Conservation (phyloP, 805 yeast species). For the Saccharomycopsis sp. region DNA sequence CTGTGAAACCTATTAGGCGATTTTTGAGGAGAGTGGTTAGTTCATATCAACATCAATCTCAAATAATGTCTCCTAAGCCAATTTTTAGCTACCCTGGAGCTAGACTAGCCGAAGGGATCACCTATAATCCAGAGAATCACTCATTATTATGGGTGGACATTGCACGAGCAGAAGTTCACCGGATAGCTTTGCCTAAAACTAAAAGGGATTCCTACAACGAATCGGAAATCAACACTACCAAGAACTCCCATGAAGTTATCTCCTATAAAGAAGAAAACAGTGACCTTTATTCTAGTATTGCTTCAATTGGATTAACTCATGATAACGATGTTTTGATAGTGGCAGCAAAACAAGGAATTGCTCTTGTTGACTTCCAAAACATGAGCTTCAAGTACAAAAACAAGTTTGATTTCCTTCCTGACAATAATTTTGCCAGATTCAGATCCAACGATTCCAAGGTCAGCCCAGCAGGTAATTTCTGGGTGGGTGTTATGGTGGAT, state of each 20-base stretch:
- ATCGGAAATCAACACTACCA: constrained; percentile 16
- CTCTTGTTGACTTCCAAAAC: constrained; percentile 40
- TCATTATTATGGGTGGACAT: constrained; percentile 45
- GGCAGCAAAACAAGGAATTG: constrained; percentile 64
- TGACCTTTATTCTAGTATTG: constrained; percentile 32
- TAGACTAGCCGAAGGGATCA: constrained; percentile 47
- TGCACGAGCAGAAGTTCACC: constrained; percentile 34
- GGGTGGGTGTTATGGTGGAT: constrained; percentile 77
- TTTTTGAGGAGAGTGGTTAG: too few species aligned
- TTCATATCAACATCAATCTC: too few species aligned
- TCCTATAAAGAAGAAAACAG: constrained; percentile 13
- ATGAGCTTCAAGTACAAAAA: constrained; percentile 32
- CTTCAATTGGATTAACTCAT: constrained; percentile 67
- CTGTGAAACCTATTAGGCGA: not conserved
- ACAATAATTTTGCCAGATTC: constrained; percentile 28
- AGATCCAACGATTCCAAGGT: constrained; percentile 82
- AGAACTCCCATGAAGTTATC: constrained; percentile 18
- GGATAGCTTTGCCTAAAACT: constrained; percentile 28
- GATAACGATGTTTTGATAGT: constrained; percentile 48
- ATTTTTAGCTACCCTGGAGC: constrained; percentile 27
- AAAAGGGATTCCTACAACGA: constrained; percentile 11
- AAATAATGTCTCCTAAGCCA: not conserved
- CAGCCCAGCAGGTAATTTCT: constrained; percentile 69
- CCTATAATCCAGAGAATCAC: constrained; percentile 44
- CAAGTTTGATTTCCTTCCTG: constrained; percentile 34